These are phyloP conservation scores for Pythium inflatum DNA, from an alignment of 352 stramenopile genomes.

Conservation along the genomic window DNA sequence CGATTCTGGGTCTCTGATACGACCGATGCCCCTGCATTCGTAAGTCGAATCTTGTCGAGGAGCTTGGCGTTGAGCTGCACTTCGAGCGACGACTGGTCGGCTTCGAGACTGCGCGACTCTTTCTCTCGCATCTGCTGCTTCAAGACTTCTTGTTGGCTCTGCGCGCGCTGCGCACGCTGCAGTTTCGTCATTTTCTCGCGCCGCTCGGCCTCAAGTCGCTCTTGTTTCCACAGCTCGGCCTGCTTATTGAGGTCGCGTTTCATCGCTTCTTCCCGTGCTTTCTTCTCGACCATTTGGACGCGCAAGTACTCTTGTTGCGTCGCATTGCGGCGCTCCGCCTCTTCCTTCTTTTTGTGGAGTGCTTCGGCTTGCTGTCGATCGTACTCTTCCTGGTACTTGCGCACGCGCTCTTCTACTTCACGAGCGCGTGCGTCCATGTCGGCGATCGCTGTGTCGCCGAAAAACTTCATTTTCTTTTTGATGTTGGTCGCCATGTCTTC, in stretches of 20 bases:
- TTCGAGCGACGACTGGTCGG: slow-evolving; percentile 73
- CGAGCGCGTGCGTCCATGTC: slow-evolving; percentile 59
- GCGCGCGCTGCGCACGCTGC: slow-evolving; percentile 56
- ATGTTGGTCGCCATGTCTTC: slow-evolving; percentile 76
- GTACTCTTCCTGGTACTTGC: slow-evolving; percentile 72
- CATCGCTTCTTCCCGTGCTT: slow-evolving; percentile 48
- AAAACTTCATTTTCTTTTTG: slow-evolving; percentile 86
- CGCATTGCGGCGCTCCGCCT: slow-evolving; percentile 53
- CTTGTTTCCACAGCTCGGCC: slow-evolving; percentile 77
- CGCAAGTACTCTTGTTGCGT: slow-evolving; percentile 61
- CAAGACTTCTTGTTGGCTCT: slow-evolving; percentile 65
- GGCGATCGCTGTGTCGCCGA: slow-evolving; percentile 76
- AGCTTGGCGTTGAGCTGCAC: slow-evolving; percentile 76
- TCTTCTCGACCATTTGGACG: slow-evolving; percentile 75
- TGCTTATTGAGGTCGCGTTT: slow-evolving; percentile 79
- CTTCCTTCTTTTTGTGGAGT: slow-evolving; percentile 53
- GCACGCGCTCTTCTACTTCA: slow-evolving; percentile 71
- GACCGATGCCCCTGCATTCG: slow-evolving; percentile 46
- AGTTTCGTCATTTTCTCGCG: slow-evolving; percentile 53
- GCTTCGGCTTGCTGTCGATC: slow-evolving; percentile 54
- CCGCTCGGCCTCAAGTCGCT: slow-evolving; percentile 62
- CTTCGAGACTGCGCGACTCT: slow-evolving; percentile 55
- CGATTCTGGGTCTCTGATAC: slow-evolving; percentile 73
- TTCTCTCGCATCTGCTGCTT: slow-evolving; percentile 76
- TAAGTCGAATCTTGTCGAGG: slow-evolving; percentile 75